Percentiles rank a stretch among this genome's conserved stretches.
These are phyloP conservation scores for Podaxis sp. DNA, from an alignment of 768 basidiomycete genomes.

Conservation along the genomic window DNA sequence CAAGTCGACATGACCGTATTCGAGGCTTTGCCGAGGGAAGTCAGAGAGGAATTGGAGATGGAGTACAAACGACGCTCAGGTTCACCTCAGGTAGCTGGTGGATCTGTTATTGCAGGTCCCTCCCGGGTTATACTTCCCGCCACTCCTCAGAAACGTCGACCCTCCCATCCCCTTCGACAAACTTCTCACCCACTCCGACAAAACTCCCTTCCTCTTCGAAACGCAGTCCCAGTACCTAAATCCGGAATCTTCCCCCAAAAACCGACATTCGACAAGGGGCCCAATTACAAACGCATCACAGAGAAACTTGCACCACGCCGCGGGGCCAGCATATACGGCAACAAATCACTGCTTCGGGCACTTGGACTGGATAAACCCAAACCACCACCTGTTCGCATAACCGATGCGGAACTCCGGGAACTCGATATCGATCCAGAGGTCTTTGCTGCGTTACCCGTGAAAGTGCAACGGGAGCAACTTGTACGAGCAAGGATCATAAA, in stretches of 20 bases:
- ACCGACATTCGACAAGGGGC: constrained; percentile 27
- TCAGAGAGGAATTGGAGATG: constrained; percentile 64
- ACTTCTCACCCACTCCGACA: neutral
- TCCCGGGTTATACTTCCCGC: neutral
- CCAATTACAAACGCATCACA: constrained; percentile 57
- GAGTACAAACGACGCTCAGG: constrained; percentile 64
- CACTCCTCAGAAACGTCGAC: neutral
- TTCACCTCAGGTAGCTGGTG: constrained; percentile 33
- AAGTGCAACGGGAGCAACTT: constrained; percentile 75
- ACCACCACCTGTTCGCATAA: constrained; percentile 38
- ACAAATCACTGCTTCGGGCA: constrained; percentile 30
- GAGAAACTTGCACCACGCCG: constrained; percentile 43
- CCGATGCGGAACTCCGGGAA: constrained; percentile 55
- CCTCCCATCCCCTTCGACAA: constrained; percentile 6
- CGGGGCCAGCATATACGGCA: constrained; percentile 31
- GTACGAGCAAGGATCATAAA: constrained; percentile 53
- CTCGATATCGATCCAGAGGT: constrained; percentile 65
- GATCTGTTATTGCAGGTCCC: neutral
- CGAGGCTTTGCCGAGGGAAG: constrained; percentile 65
- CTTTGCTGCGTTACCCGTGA: constrained; percentile 59
- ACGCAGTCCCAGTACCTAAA: constrained; percentile 5
- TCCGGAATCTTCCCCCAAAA: constrained; percentile 31
- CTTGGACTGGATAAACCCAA: constrained; percentile 29
- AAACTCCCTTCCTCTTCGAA: neutral
- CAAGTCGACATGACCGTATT: constrained; percentile 72